Percentiles rank a stretch among this genome's conserved stretches.
phyloP scores from a whole-genome alignment of 306 rosid genomes.

The Dryas alaskensis region DNA sequence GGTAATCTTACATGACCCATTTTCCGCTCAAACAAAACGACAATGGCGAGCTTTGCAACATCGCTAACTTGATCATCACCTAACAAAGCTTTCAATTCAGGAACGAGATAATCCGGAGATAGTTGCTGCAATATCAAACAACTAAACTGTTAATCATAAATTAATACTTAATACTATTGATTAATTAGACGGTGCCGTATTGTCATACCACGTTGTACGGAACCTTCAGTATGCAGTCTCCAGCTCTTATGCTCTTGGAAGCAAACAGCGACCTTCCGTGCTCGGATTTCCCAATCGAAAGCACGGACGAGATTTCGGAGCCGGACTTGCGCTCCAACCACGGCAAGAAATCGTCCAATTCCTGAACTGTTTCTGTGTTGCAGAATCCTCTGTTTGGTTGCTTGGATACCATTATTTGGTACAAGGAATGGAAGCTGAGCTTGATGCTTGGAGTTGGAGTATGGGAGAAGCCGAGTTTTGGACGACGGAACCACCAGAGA shows the following conservation, averaged over 20 bases:
- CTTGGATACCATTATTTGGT: conserved; percentile 33
- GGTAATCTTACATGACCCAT: conserved; percentile 40
- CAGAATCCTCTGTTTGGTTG: background rate
- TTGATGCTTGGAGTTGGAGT: conserved; percentile 24
- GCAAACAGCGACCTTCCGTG: conserved; percentile 70
- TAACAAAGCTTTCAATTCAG: conserved; percentile 40
- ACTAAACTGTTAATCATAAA: background rate
- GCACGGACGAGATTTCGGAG: conserved; percentile 47
- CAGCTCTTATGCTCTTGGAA: conserved; percentile 48
- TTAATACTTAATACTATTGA: background rate
- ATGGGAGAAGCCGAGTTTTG: conserved; percentile 19
- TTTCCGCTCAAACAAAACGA: conserved; percentile 59
- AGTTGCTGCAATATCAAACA: conserved; percentile 59
- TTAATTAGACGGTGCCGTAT: conserved; percentile 1
- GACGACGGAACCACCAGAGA: conserved; percentile 27
- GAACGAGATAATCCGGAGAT: conserved; percentile 51
- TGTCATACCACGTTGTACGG: conserved; percentile 59
- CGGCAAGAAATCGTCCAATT: conserved; percentile 45
- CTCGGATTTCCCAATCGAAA: conserved; percentile 53
- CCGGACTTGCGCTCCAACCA: conserved; percentile 69
- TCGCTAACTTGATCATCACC: conserved; percentile 42
- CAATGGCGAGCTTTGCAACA: conserved; percentile 57
- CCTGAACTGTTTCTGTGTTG: conserved; percentile 7
- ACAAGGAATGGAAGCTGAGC: conserved; percentile 27
- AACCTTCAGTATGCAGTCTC: conserved; percentile 68